Percentiles rank a stretch among this genome's conserved stretches.
phyloP scores from a whole-genome alignment of 306 rosid species.

The Psophocarpus tetragonolobus region DNA sequence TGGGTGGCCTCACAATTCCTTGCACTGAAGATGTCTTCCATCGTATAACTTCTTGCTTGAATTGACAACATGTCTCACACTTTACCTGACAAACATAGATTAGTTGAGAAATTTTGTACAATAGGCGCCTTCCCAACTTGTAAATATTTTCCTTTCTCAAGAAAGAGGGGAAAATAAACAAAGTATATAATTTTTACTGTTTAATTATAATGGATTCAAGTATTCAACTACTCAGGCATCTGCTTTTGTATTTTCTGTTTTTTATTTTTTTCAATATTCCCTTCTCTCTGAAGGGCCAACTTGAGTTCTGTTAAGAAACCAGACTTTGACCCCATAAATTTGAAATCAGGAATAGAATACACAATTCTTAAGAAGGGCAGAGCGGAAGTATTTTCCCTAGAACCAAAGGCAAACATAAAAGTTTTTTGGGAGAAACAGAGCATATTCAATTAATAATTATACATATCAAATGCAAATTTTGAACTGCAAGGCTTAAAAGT shows the following conservation, averaged over 20 bases:
- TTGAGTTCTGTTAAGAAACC: too few species aligned
- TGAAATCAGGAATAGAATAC: not conserved
- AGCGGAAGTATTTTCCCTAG: too few species aligned
- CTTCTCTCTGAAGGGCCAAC: not conserved
- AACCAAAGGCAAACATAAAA: too few species aligned
- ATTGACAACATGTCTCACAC: not conserved
- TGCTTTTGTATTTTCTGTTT: too few species aligned
- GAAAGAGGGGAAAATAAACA: not conserved
- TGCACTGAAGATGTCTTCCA: constrained; percentile 41
- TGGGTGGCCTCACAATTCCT: constrained; percentile 49
- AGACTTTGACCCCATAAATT: not conserved
- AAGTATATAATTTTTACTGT: too few species aligned
- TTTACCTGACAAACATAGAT: not conserved
- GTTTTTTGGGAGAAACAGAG: too few species aligned
- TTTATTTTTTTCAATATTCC: too few species aligned
- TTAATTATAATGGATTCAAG: too few species aligned
- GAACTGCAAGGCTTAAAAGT: too few species aligned
- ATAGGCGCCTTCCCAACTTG: not conserved
- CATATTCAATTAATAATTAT: too few species aligned
- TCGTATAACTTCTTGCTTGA: not conserved
- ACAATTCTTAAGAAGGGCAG: not conserved
- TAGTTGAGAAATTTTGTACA: too few species aligned
- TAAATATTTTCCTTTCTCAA: not conserved
- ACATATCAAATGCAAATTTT: too few species aligned
- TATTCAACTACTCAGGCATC: not conserved